Base-by-base conservation (phyloP, 331 rosid species). In the Quercus tomentella region DNA sequence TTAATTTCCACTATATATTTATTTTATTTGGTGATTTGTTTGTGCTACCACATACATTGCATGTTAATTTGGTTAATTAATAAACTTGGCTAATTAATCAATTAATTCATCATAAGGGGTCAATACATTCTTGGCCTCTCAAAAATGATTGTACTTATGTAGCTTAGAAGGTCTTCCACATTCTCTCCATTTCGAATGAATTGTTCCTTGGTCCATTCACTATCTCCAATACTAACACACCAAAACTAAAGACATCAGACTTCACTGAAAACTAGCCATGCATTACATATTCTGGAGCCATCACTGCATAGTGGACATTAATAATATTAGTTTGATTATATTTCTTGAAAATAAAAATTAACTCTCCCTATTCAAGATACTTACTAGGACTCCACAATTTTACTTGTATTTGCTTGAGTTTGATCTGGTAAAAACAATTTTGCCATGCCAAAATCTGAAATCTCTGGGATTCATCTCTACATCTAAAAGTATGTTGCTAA, bases 401-500 rank as follows among this genome's bases (percentile, higher is more conserved):
- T 74, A 6, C 8, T 45, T 17, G 91, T 86, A 41, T 72, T 49
- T 22, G 35, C 84, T 41, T 71, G 84, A 56, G 81, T 80, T 79
- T 91, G 90, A 61, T 85, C 87, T 0, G 28, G 22, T 6, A 1
- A 70, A 77, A 91, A 83, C 33, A 91, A 14, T 52, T 45, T 91
- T 62, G 92, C 92, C 82, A 82, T 73, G 4, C 84, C 91, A 76
- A 89, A 91, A 82, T 91, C 88, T 35, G 97, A 65, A 61, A 89
- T 88, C 37, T 91, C n/a, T 91, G 0, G 93, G 82, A 71, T 81
- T 83, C 84, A 86, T 75, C 0, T 86, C 74, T 2, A 10, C 72
- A 35, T 89, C 92, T 56, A 88, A 60, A 12, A 91, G 76, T 10
- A 89, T 82, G 4, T 89, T 89, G 17, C 88, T 79, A 1, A 79